Evolutionary conservation across 2,329 filamentous ascomycete species (phyloP), one percentile per base, ranked within the genome.

Genomic region (Thelonectria rubi): DNA sequence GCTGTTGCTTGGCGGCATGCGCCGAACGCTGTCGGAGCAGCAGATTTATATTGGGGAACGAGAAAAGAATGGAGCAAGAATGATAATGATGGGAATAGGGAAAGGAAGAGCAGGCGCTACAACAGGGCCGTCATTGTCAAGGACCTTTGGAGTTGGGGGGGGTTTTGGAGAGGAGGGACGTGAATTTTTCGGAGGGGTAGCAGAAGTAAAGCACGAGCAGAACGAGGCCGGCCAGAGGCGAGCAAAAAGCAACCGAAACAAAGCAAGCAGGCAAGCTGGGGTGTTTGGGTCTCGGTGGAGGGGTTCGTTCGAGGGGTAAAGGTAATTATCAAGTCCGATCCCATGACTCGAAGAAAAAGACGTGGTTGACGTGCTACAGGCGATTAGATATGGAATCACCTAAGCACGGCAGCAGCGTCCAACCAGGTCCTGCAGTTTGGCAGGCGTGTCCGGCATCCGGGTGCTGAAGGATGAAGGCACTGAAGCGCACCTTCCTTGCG

Each of bases 1-100:
- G 70, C 69, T 73, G 69, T 73, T 73, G 73, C 66, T 75, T 68
- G 72, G 73, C 73, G 72, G 72, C 72, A 74, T 74, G 69, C 72
- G 73, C 72, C 72, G 65, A 62, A 61, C 60, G 69, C 66, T 69
- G 69, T 60, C 66, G 59, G 65, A 65, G 66, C 65, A 71, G 69
- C 65, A 55, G 63, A 58, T 50, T 61, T 60, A 56, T 63, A 49
- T 57, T 51, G 55, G 48, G 49, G 54, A 50, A 42, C 50, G 49
- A 48, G 46, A 66, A 37, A 45, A 24, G 37, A 18, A 51, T 42
- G 46, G 24, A 42, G 45, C 21, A 49, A 55, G 9, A 47, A 30
- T 15, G 20, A 37, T 37, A 37, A 37, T 14, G 34, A 37, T 37
- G 15, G 34, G 34, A 15, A 37, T 37, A 10, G 34, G 15, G 9